A percentile compares a stretch with the other conserved stretches of the same genome.
Conservation (phyloP, 805 yeast species). For the Yamadazyma nakazawae region DNA sequence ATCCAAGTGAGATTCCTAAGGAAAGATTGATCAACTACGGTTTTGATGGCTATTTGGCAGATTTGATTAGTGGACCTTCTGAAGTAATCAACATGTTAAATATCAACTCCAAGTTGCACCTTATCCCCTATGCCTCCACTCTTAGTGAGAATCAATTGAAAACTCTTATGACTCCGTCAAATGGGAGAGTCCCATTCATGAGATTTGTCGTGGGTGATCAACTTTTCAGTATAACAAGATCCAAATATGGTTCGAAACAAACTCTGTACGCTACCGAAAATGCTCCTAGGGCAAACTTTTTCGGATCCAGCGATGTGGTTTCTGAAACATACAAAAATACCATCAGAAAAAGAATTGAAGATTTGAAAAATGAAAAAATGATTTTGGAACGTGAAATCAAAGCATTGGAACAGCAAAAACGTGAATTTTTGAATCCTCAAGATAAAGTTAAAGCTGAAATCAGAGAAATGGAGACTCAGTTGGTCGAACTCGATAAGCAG, state of each 20-base stretch:
- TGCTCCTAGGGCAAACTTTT: slow-evolving; percentile 26
- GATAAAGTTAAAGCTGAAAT: slow-evolving; percentile 6
- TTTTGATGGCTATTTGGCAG: slow-evolving; percentile 77
- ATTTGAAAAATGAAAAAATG: background rate
- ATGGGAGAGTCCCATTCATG: slow-evolving; percentile 45
- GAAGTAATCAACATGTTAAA: slow-evolving; percentile 72
- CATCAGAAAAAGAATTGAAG: background rate
- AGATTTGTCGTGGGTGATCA: slow-evolving; percentile 61
- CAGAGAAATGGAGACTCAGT: slow-evolving; percentile 23
- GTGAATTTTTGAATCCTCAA: background rate
- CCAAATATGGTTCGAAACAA: slow-evolving; percentile 64
- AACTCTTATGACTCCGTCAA: slow-evolving; percentile 28
- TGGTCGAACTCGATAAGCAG: slow-evolving; percentile 13
- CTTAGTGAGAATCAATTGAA: slow-evolving; percentile 41
- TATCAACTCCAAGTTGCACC: slow-evolving; percentile 42
- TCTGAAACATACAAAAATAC: slow-evolving; percentile 21
- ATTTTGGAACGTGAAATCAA: background rate
- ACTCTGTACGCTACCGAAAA: slow-evolving; percentile 41
- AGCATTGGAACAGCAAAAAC: background rate
- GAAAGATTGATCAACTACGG: slow-evolving; percentile 49
- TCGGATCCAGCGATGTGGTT: slow-evolving; percentile 17
- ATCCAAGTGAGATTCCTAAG: slow-evolving; percentile 18
- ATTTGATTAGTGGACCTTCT: slow-evolving; percentile 69
- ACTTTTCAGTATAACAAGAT: slow-evolving; percentile 48
- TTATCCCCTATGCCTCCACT: slow-evolving; percentile 62